Evolutionary conservation across 2,329 filamentous ascomycete genomes (phyloP), one percentile per base, ranked within the genome.

Genomic region (Fusarium sp.): DNA sequence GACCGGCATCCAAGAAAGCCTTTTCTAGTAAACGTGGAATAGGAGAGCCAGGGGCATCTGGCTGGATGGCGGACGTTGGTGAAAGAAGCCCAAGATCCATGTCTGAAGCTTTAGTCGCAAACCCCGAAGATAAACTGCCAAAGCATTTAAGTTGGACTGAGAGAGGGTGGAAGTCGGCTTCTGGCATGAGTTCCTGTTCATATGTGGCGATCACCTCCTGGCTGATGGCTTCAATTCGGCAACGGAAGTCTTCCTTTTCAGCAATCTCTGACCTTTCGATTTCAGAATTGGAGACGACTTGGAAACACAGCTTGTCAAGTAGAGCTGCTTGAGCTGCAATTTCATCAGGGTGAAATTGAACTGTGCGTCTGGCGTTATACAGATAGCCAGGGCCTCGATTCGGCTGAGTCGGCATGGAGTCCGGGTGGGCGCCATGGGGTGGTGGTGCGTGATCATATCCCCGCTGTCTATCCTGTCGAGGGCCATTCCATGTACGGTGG

Each of bases 51-150:
- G 84, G 77, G 15, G 83, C 82, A 64, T 88, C 85, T 4, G 86
- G 84, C 52, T 86, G 82, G 44, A 85, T 81, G 20, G 79, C 76
- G 3, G 91, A 91, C 49, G 85, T 80, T 5, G 87, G 88, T 2
- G 92, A 91, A 7, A 96, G 82, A 34, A 97, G 86, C 10, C 91
- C 92, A 31, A 97, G 86, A 78, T 98, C 95, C 91, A 97, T 94
- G 74, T 97, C 94, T 2, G 94, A 95, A n/a, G 90, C 89, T 73
- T 92, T 92, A 13, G 92, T 94, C 5, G 93, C 95, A 79, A 97
- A 97, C 0, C 94, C 94, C 14, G 94, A 95, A 20, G 88, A 88
- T 46, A 97, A 84, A 76, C 94, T 97, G 7, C 94, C 94, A 75
- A 96, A 97, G 74, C 91, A 93, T 72, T 89, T 89, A 15, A 97